Percentiles rank a stretch among this genome's conserved stretches.
These are phyloP conservation scores for Leucogyrophana mollusca DNA, from an alignment of 768 basidiomycete genomes.

Conservation along the genomic window DNA sequence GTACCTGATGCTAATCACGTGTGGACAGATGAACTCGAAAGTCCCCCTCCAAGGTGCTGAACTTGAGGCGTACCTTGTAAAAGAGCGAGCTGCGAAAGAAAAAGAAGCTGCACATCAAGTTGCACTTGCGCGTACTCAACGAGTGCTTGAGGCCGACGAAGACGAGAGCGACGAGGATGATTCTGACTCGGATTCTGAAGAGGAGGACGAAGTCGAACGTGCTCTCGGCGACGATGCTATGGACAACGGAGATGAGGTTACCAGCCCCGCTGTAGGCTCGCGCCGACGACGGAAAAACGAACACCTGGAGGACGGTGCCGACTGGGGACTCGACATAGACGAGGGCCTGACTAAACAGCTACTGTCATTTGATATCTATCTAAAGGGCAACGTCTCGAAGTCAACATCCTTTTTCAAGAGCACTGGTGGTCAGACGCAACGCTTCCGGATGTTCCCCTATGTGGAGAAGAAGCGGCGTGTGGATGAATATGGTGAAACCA, in stretches of 20 bases:
- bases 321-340: constrained; percentile 76
- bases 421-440: constrained; percentile 63
- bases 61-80: constrained; percentile 75
- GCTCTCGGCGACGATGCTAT: constrained; percentile 48
- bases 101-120: constrained; percentile 87
- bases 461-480: constrained; percentile 90
- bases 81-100: constrained; percentile 75
- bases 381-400: constrained; percentile 93
- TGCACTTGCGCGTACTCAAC: constrained; percentile 75
- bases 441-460: constrained; percentile 97
- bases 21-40: constrained; percentile 76
- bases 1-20: constrained; percentile 7
- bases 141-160: constrained; percentile 93
- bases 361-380: constrained; percentile 92
- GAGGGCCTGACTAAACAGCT: constrained; percentile 72
- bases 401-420: constrained; percentile 86
- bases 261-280: constrained; percentile 16
- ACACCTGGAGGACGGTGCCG: constrained; percentile 50
- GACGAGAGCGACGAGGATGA: constrained; percentile 76
- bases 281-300: constrained; percentile 42
- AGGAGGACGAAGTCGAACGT: constrained; percentile 60
- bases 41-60: constrained; percentile 88
- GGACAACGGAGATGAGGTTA: constrained; percentile 39
- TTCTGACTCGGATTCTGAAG: constrained; percentile 61
- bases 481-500: constrained; percentile 93